phyloP scores from a whole-genome alignment of 768 basidiomycete genomes.

The Kwoniella bestiolae region DNA sequence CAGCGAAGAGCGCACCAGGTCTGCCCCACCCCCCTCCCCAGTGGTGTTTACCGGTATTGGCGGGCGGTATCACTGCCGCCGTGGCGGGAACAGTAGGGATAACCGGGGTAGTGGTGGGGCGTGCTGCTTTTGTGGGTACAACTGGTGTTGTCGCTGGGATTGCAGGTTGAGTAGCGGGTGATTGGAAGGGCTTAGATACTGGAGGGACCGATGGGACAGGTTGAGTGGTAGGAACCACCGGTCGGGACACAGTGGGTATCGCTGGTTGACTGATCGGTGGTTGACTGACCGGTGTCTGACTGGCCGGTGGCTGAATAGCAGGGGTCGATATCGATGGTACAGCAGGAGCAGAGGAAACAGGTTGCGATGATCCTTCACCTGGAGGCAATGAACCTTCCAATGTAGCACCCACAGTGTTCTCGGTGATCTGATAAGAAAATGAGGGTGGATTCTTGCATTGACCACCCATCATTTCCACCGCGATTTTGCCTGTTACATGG shows the following conservation, averaged over 20 bases:
- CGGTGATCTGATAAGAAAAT: slow-evolving; percentile 7
- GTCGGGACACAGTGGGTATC: neutral
- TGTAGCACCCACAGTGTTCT: neutral
- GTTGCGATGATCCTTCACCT: neutral
- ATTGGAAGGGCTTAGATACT: neutral
- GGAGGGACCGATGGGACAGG: neutral
- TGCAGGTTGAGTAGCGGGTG: neutral
- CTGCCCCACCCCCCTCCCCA: neutral
- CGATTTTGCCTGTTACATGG: neutral
- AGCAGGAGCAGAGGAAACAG: neutral
- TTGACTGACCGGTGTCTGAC: neutral
- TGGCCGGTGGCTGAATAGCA: neutral
- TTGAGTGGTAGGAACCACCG: neutral
- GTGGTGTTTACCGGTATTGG: neutral
- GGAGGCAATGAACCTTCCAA: neutral
- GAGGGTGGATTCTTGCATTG: slow-evolving; percentile 5
- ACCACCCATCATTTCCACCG: slow-evolving; percentile 5
- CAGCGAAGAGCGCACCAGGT: neutral
- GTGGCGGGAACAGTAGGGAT: neutral
- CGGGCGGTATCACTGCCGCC: neutral
- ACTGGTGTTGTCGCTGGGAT: neutral
- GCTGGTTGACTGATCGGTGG: neutral
- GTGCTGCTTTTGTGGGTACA: neutral
- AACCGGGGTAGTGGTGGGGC: neutral
- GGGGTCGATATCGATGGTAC: neutral